A percentile compares a stretch with the other conserved stretches of the same genome.
Conservation (phyloP, 2,329 filamentous ascomycete genomes). For the Fusarium concolor region DNA sequence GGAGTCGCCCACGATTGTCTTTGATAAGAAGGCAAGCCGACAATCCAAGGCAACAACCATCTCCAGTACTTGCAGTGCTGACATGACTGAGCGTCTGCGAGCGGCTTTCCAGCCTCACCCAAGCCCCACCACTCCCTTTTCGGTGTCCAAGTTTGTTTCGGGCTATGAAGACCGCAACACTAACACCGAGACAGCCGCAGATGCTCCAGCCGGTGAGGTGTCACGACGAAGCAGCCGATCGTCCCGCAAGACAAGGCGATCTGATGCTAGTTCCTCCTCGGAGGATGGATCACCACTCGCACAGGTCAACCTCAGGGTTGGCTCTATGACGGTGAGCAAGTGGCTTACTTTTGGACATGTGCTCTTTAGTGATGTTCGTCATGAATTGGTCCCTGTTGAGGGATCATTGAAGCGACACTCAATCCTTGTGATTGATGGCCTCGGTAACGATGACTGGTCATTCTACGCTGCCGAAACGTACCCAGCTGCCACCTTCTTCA, state of each 20-base stretch:
- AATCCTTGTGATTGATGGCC: slow-evolving; percentile 82
- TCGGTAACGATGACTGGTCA: slow-evolving; percentile 90
- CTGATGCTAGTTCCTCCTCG: slow-evolving; percentile 60
- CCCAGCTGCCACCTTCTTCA: slow-evolving; percentile 79
- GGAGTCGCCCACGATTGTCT: slow-evolving; percentile 61
- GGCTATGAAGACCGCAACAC: slow-evolving; percentile 40
- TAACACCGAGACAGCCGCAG: slow-evolving; percentile 40
- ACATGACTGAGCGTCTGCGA: slow-evolving; percentile 65
- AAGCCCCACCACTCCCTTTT: slow-evolving; percentile 58
- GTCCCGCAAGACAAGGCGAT: slow-evolving; percentile 53
- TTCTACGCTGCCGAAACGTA: slow-evolving; percentile 88
- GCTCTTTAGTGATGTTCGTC: slow-evolving; percentile 81
- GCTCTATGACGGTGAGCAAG: slow-evolving; percentile 86
- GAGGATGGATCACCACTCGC: slow-evolving; percentile 72
- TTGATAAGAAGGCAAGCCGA: slow-evolving; percentile 48
- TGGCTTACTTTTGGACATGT: slow-evolving; percentile 89
- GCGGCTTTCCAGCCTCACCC: slow-evolving; percentile 59
- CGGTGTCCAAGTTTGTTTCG: slow-evolving; percentile 55
- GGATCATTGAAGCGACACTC: slow-evolving; percentile 62
- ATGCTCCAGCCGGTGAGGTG: slow-evolving; percentile 47
- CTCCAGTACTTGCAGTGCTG: slow-evolving; percentile 66
- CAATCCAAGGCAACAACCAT: slow-evolving; percentile 52
- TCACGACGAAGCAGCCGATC: slow-evolving; percentile 48
- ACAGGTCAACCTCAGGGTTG: slow-evolving; percentile 81
- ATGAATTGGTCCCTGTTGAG: slow-evolving; percentile 68